phyloP scores from a whole-genome alignment of 2,329 filamentous ascomycete genomes.

The Bisporella sp. region DNA sequence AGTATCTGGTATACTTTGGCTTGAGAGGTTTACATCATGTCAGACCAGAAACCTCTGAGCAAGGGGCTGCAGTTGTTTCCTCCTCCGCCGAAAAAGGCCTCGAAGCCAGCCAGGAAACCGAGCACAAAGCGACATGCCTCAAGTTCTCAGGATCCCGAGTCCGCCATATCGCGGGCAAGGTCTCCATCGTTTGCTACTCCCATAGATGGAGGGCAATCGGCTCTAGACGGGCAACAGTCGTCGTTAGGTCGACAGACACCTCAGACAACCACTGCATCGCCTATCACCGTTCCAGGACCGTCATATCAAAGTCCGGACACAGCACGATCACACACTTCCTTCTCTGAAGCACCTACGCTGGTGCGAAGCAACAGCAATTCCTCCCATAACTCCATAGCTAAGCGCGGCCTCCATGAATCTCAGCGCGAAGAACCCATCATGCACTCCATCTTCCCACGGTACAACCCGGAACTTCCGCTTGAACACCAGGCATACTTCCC shows the following conservation, averaged over 20 bases:
- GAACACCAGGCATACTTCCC: constrained; percentile 66
- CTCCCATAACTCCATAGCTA: constrained; percentile 51
- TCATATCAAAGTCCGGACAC: not conserved
- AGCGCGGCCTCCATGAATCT: constrained; percentile 32
- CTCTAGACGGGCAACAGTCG: constrained; percentile 16
- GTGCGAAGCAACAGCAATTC: constrained; percentile 41
- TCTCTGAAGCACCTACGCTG: constrained; percentile 44
- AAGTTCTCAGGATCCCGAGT: constrained; percentile 15
- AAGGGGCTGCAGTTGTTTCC: constrained; percentile 27
- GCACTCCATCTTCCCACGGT: constrained; percentile 70
- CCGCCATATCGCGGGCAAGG: constrained; percentile 17
- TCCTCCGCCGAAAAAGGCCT: constrained; percentile 24
- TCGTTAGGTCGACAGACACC: constrained; percentile 10
- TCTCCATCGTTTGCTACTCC: constrained; percentile 12
- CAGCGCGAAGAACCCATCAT: constrained; percentile 38
- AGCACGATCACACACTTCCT: constrained; percentile 39
- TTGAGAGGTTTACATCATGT: not conserved
- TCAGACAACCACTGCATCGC: constrained; percentile 9
- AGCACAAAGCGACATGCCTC: constrained; percentile 20
- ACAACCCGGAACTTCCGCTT: constrained; percentile 60
- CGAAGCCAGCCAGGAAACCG: constrained; percentile 19
- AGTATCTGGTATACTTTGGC: not conserved
- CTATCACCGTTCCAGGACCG: constrained; percentile 14
- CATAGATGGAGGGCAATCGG: constrained; percentile 12
- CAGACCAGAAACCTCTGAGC: constrained; percentile 19